A percentile compares a stretch with the other conserved stretches of the same genome.
phyloP scores from a whole-genome alignment of 1,139 yeast species.

The Suhomyces yuchorum region DNA sequence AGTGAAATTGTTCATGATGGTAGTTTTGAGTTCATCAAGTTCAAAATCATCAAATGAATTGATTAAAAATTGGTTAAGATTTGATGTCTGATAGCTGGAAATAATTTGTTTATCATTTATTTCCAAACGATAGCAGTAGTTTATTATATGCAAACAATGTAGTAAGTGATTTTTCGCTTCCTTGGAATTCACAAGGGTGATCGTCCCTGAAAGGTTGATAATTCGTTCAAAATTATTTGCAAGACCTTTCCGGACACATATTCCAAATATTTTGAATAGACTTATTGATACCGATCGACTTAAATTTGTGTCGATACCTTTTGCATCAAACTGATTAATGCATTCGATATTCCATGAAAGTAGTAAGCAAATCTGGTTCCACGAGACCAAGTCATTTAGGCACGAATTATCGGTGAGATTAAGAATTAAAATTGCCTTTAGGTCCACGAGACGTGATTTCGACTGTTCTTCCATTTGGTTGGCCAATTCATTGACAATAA shows the following conservation, averaged over 20 bases:
- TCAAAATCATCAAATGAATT: constrained; percentile 24
- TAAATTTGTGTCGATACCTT: constrained; percentile 14
- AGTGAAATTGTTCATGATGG: constrained; percentile 10
- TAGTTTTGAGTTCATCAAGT: constrained; percentile 18
- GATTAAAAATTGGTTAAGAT: constrained; percentile 18
- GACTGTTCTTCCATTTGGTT: neutral
- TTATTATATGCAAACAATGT: constrained; percentile 25
- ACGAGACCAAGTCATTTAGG: constrained; percentile 29
- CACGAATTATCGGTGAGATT: constrained; percentile 34
- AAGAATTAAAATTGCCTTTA: constrained; percentile 35
- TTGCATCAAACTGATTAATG: constrained; percentile 12
- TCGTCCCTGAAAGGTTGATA: constrained; percentile 8
- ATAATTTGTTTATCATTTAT: constrained; percentile 14
- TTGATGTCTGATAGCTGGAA: constrained; percentile 20
- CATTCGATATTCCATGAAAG: constrained; percentile 35
- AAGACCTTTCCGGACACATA: constrained; percentile 24
- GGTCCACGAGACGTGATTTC: constrained; percentile 11
- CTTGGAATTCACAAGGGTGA: neutral
- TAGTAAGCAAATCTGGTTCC: constrained; percentile 32
- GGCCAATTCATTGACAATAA: constrained; percentile 21
- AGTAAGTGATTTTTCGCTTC: neutral
- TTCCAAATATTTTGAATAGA: constrained; percentile 26
- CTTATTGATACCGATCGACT: constrained; percentile 25
- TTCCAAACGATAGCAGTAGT: constrained; percentile 19
- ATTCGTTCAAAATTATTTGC: constrained; percentile 22